Percentiles rank a stretch among this genome's conserved stretches.
These are phyloP conservation scores for Gyrodon lividus DNA, from an alignment of 768 basidiomycete genomes.

Conservation along the genomic window DNA sequence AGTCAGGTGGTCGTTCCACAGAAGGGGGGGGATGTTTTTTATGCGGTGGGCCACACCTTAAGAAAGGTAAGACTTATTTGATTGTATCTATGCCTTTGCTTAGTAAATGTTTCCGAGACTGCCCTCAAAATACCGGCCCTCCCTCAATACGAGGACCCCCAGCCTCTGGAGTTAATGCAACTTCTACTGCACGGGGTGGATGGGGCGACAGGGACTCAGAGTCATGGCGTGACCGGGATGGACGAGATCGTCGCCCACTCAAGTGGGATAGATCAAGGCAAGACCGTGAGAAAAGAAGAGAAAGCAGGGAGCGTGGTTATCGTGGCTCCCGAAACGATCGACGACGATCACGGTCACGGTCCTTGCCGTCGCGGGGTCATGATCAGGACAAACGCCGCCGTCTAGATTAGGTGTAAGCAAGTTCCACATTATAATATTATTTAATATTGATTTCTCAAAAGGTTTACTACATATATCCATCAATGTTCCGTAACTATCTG, in stretches of 20 bases:
- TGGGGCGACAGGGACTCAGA: conserved; percentile 35
- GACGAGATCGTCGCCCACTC: conserved; percentile 24
- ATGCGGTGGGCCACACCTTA: conserved; percentile 93
- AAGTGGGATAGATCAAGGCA: conserved; percentile 24
- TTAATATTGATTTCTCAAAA: no score
- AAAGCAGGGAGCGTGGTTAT: conserved; percentile 16
- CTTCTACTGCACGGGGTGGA: conserved; percentile 29
- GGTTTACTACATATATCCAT: no score
- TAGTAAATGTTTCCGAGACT: conserved; percentile 35
- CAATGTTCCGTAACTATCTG: not conserved
- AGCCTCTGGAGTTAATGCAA: conserved; percentile 36
- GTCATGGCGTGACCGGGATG: conserved; percentile 36
- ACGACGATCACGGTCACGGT: conserved; percentile 30
- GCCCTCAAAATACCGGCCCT: conserved; percentile 50
- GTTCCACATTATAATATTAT: not conserved
- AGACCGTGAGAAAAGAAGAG: conserved; percentile 19
- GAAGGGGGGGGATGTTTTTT: conserved; percentile 80
- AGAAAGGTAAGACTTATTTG: conserved; percentile 59
- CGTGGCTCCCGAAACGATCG: conserved; percentile 18
- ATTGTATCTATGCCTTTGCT: conserved; percentile 5
- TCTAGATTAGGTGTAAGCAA: conserved; percentile 45
- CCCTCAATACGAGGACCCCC: conserved; percentile 22
- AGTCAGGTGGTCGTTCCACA: conserved; percentile 52
- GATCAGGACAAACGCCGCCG: conserved; percentile 56
- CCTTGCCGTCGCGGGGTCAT: conserved; percentile 28